These are phyloP conservation scores for Corrigiola litoralis DNA, from an alignment of 179 eudicot species.

Conservation along the genomic window DNA sequence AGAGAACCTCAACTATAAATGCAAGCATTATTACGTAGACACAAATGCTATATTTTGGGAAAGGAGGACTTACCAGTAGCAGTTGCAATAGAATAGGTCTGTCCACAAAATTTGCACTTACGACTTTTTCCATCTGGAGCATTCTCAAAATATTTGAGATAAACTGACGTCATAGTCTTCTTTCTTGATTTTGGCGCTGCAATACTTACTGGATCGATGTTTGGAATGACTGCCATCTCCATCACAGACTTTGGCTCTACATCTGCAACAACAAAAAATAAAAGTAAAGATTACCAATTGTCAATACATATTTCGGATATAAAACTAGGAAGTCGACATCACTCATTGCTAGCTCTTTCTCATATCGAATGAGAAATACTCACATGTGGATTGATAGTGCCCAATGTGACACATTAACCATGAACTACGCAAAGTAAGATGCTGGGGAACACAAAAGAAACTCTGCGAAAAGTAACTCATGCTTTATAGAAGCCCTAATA, in stretches of 20 bases:
- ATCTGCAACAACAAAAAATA: slow-evolving; percentile 36
- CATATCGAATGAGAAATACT: not conserved
- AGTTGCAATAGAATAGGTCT: slow-evolving; percentile 84
- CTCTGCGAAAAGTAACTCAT: not conserved
- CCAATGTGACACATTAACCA: not conserved
- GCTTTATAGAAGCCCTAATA: not conserved
- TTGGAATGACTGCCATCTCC: slow-evolving; percentile 51
- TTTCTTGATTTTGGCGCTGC: slow-evolving; percentile 59
- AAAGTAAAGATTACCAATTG: not conserved
- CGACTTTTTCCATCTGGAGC: slow-evolving; percentile 76
- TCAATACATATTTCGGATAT: not conserved
- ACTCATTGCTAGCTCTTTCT: not conserved
- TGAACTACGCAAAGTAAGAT: not conserved
- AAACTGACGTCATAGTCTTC: slow-evolving; percentile 83
- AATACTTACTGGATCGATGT: slow-evolving; percentile 41
- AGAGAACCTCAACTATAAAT: not conserved
- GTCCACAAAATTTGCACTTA: slow-evolving; percentile 86
- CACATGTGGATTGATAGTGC: not conserved
- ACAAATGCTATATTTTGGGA: not conserved
- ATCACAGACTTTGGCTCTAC: slow-evolving; percentile 57
- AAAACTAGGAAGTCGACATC: not conserved
- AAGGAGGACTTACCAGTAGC: slow-evolving; percentile 64
- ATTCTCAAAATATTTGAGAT: slow-evolving; percentile 75
- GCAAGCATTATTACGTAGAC: not conserved
- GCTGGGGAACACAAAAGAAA: too few relatives aligned